phyloP scores from a whole-genome alignment of 108 stramenopile species.

The Pseudonitzschia delicatissima region DNA sequence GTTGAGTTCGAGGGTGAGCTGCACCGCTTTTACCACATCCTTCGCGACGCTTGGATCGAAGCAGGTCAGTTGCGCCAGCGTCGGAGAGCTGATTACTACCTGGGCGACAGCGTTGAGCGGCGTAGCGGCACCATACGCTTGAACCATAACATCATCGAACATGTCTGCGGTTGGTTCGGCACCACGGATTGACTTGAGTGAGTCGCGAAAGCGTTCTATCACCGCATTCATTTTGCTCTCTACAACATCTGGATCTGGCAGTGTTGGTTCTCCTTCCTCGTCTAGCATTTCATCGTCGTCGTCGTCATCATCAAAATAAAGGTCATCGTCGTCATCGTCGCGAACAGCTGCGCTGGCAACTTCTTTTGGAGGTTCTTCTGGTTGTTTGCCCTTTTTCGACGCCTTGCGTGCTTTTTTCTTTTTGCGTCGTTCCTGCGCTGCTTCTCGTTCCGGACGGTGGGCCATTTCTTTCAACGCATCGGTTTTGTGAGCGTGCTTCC shows the following conservation, averaged over 20 bases:
- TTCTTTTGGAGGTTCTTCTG: conserved; percentile 1
- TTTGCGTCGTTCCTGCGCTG: conserved; percentile 62
- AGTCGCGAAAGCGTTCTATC: conserved; percentile 52
- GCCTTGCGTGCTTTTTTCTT: conserved; percentile 63
- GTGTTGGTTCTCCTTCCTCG: conserved; percentile 37
- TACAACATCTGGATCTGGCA: conserved; percentile 61
- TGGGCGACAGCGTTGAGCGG: conserved; percentile 76
- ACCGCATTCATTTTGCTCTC: conserved; percentile 60
- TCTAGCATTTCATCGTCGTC: conserved; percentile 30
- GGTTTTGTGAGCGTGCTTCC: conserved; percentile 40
- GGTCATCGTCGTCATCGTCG: conserved; percentile 21
- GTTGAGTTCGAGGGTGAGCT: conserved; percentile 69
- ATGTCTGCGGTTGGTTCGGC: conserved; percentile 83
- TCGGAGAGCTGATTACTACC: conserved; percentile 80
- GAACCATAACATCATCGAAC: conserved; percentile 72
- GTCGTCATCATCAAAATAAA: conserved; percentile 30
- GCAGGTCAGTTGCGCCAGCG: conserved; percentile 73
- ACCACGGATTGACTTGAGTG: conserved; percentile 73
- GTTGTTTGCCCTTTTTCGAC: conserved; percentile 26
- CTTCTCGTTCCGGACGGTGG: conserved; percentile 55
- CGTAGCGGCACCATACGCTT: conserved; percentile 70
- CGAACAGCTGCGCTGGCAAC: conserved; percentile 1
- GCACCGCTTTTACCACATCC: conserved; percentile 73
- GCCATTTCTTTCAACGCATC: conserved; percentile 71
- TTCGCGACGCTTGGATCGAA: conserved; percentile 77